Conservation (phyloP, 768 basidiomycete genomes). For the Gymnopilus junonius region DNA sequence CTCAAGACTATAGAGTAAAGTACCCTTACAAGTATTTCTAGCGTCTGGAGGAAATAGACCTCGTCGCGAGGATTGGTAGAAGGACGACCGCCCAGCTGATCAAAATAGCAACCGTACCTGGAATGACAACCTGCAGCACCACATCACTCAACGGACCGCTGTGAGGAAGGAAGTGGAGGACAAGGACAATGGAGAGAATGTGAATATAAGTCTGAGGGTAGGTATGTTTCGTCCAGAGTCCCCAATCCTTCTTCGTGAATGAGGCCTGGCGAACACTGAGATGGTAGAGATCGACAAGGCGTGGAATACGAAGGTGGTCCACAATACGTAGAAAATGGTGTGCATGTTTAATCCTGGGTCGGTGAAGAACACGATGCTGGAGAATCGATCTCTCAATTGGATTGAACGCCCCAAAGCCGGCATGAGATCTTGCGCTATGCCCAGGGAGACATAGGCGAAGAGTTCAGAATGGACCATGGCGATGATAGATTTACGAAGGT, state of each 20-base stretch:
- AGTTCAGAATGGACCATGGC: background rate
- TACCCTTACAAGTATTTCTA: background rate
- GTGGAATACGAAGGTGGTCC: slow-evolving; percentile 4
- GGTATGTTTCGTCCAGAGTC: slow-evolving; percentile 1
- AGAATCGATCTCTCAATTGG: background rate
- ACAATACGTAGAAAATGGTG: background rate
- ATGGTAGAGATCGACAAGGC: background rate
- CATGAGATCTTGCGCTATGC: slow-evolving; percentile 1
- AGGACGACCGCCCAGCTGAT: background rate
- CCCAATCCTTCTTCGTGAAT: slow-evolving; percentile 3
- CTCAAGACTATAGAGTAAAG: too few species aligned
- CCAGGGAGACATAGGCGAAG: background rate
- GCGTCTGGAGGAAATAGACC: background rate
- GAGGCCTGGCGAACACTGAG: background rate
- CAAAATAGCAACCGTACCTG: background rate
- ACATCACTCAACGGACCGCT: background rate
- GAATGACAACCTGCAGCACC: background rate
- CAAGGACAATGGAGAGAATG: background rate
- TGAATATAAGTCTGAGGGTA: slow-evolving; percentile 6
- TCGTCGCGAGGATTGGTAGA: background rate
- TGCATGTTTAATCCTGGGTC: background rate
- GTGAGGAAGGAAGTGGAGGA: background rate
- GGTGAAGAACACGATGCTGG: background rate
- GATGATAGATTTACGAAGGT: background rate
- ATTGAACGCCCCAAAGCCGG: background rate